Evolutionary conservation across 108 stramenopile genomes (phyloP).

Genomic region (Conticribra guillardii): DNA sequence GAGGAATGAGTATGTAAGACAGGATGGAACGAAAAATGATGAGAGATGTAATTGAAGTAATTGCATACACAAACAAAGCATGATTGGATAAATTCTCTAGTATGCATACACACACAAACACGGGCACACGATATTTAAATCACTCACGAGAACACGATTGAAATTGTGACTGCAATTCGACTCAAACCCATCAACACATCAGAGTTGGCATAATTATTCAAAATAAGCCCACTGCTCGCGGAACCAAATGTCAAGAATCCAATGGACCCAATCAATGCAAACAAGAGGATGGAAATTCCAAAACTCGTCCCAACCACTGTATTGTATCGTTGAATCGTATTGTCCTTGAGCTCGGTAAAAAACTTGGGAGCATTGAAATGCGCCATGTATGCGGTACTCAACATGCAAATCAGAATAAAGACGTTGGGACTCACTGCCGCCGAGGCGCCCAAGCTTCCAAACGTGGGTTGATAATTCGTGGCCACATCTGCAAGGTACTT

Average conservation of each 20-base stretch:
- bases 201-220: constrained; percentile 86
- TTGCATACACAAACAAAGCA: too few relatives aligned
- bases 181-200: constrained; percentile 77
- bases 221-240: constrained; percentile 73
- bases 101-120: too few relatives aligned
- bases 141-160: constrained; percentile 77
- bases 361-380: constrained; percentile 97
- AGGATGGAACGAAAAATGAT: too few relatives aligned
- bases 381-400: constrained; percentile 87
- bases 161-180: constrained; percentile 79
- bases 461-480: constrained; percentile 37
- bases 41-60: too few relatives aligned
- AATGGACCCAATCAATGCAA: constrained; percentile 61
- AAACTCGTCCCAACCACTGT: constrained; percentile 79
- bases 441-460: constrained; percentile 51
- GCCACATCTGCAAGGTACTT: constrained; percentile 54
- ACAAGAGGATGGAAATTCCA: constrained; percentile 59
- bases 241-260: constrained; percentile 93
- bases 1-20: too few relatives aligned
- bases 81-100: too few relatives aligned
- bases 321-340: constrained; percentile 78
- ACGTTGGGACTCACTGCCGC: constrained; percentile 66
- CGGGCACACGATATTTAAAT: too few relatives aligned
- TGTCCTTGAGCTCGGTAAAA: constrained; percentile 86
- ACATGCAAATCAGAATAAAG: constrained; percentile 80